Percentiles rank a stretch among this genome's conserved stretches.
Conservation (phyloP, 495 filamentous ascomycete genomes). For the Podospora conica region DNA sequence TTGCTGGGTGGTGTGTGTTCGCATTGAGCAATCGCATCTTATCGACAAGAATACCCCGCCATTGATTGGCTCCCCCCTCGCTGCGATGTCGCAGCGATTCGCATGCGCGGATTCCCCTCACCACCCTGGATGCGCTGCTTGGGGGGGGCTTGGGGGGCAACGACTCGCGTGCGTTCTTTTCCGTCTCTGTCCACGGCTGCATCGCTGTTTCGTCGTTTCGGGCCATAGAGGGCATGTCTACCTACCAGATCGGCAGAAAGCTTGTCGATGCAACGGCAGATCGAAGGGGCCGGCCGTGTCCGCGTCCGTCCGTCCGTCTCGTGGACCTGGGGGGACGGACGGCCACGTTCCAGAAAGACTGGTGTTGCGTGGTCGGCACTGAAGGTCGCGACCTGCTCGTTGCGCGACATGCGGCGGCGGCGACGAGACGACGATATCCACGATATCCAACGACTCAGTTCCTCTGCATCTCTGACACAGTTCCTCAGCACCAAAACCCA, state of each 20-base stretch:
- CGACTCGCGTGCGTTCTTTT: conserved; percentile 9
- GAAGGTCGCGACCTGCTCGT: not conserved
- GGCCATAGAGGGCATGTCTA: not conserved
- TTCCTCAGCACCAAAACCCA: not conserved
- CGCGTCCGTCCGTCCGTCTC: not conserved
- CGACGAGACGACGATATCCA: not conserved
- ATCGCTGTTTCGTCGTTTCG: not conserved
- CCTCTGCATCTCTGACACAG: not conserved
- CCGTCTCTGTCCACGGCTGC: not conserved
- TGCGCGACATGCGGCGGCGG: not conserved
- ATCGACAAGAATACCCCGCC: not conserved
- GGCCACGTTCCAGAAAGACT: not conserved
- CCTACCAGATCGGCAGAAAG: not conserved
- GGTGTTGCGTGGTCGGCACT: too few species aligned
- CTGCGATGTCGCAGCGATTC: not conserved
- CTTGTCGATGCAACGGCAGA: not conserved
- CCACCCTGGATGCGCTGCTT: not conserved
- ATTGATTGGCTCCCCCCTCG: not conserved
- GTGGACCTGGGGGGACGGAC: not conserved
- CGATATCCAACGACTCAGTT: not conserved
- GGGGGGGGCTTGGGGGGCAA: conserved; percentile 4
- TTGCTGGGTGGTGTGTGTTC: not conserved
- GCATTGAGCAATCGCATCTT: not conserved
- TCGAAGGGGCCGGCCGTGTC: not conserved
- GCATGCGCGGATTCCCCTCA: not conserved